phyloP scores from a whole-genome alignment of 176 grass and related monocot genomes.

The Lolium rigidum region DNA sequence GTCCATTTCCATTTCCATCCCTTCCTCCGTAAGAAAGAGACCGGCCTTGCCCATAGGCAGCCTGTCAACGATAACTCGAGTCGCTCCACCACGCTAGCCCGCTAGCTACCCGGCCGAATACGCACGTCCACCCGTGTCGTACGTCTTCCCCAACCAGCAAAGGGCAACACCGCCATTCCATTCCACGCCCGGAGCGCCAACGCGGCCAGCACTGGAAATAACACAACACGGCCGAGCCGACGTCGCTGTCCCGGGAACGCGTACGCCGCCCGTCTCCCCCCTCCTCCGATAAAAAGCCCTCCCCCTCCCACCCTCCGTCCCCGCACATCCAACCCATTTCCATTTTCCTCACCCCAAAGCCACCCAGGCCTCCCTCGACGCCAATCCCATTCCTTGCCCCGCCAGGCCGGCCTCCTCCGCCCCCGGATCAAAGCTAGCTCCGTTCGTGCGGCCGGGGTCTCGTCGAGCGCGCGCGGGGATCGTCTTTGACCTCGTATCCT shows the following conservation, averaged over 20 bases:
- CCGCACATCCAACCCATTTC: constrained; percentile 26
- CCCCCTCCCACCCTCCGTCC: constrained; percentile 13
- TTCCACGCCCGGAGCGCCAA: neutral
- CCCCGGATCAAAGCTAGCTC: neutral
- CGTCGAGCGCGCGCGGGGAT: neutral
- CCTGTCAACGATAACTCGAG: constrained; percentile 2
- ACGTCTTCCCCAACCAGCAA: neutral
- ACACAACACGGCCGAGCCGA: neutral
- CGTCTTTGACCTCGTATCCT: neutral
- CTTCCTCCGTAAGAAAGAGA: constrained; percentile 8
- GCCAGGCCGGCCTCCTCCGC: too few relatives aligned
- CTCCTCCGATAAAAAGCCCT: constrained; percentile 43
- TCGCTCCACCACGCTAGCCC: neutral
- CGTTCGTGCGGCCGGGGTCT: too few relatives aligned
- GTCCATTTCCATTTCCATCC: neutral
- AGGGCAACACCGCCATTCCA: constrained; percentile 35
- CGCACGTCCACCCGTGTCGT: neutral
- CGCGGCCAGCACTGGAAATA: constrained; percentile 39
- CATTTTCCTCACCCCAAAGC: neutral
- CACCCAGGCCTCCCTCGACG: neutral
- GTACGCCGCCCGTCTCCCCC: constrained; percentile 47
- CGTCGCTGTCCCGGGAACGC: constrained; percentile 51
- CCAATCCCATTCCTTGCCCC: neutral
- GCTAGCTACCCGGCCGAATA: neutral
- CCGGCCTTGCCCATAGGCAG: neutral